These are phyloP conservation scores for Achlya hypogyna DNA, from an alignment of 352 stramenopile species.

Conservation along the genomic window DNA sequence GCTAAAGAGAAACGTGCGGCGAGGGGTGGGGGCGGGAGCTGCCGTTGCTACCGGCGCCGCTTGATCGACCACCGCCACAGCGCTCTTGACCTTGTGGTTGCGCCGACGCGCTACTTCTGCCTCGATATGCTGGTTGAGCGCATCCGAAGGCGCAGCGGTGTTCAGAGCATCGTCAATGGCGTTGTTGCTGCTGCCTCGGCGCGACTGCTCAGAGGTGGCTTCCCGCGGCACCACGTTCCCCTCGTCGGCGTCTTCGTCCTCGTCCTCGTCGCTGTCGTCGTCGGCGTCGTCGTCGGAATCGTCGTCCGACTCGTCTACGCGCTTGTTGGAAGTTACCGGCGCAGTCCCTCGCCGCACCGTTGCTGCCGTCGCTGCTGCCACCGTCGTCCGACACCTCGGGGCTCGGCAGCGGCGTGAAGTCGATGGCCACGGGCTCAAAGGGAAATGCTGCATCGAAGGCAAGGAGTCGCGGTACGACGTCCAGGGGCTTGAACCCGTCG, in stretches of 20 bases:
- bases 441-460: background rate
- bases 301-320: background rate
- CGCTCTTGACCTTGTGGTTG: background rate
- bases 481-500: background rate
- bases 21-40: background rate
- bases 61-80: background rate
- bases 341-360: background rate
- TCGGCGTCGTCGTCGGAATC: background rate
- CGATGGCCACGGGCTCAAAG: background rate
- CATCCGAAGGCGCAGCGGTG: no score
- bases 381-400: background rate
- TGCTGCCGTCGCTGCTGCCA: background rate
- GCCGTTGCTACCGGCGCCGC: background rate
- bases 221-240: background rate
- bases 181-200: no score
- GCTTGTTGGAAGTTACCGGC: background rate
- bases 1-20: conserved; percentile 12
- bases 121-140: no score
- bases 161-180: no score
- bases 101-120: background rate
- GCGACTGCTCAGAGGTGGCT: no score
- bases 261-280: background rate
- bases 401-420: background rate
- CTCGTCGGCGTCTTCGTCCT: background rate
- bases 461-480: background rate